Percentiles rank a stretch among this genome's conserved stretches.
phyloP scores from a whole-genome alignment of 306 rosid species.

The Prunus mongolica region DNA sequence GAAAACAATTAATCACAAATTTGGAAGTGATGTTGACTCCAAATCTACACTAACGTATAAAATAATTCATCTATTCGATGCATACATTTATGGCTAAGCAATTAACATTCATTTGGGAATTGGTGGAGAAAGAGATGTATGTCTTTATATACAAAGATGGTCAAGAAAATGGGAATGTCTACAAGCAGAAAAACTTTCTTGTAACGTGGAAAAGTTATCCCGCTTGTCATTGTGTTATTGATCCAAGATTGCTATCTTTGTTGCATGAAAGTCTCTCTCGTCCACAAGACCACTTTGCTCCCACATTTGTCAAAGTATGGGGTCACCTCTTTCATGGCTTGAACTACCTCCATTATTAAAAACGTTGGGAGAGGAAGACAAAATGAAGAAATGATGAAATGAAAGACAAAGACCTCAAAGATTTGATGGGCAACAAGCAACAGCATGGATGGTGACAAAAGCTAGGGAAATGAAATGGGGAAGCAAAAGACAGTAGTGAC shows the following conservation, averaged over 20 bases:
- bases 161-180: background rate
- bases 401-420: constrained; percentile 17
- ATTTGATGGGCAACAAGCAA: constrained; percentile 22
- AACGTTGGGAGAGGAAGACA: constrained; percentile 8
- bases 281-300: no score
- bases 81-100: no score
- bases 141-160: background rate
- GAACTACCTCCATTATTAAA: background rate
- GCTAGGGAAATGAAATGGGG: constrained; percentile 37
- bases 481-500: constrained; percentile 35
- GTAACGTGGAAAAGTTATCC: no score
- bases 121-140: no score
- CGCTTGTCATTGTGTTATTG: rapidly evolving
- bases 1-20: no score
- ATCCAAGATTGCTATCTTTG: rapidly evolving
- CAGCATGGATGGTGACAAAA: constrained; percentile 23
- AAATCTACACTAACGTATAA: no score
- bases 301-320: no score
- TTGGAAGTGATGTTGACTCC: no score
- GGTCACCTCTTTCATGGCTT: no score
- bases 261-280: no score
- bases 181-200: background rate
- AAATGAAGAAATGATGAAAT: constrained; percentile 10
- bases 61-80: no score
- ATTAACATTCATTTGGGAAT: no score